These are phyloP conservation scores for Parathielavia hyrcaniae DNA, from an alignment of 495 filamentous ascomycete species.

Conservation along the genomic window DNA sequence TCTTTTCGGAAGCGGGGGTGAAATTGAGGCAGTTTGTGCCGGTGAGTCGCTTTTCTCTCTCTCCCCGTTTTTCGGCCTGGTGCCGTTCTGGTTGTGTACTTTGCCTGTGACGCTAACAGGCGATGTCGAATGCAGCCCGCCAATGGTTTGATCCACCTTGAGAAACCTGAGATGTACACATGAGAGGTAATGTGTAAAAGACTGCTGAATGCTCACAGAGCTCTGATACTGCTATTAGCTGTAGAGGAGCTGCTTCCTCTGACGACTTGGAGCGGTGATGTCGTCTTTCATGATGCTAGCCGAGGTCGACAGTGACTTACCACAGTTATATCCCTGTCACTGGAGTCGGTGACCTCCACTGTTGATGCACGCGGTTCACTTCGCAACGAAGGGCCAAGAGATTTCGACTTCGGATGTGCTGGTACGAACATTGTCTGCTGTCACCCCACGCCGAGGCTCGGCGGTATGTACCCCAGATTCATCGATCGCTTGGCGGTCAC, in stretches of 20 bases:
- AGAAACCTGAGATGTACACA: slow-evolving; percentile 36
- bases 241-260: too few relatives aligned
- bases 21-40: slow-evolving; percentile 73
- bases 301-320: too few relatives aligned
- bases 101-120: not conserved
- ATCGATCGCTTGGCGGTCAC: not conserved
- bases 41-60: slow-evolving; percentile 46
- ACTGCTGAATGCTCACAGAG: not conserved
- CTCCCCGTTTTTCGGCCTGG: not conserved
- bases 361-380: too few relatives aligned
- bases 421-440: not conserved
- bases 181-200: not conserved
- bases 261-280: too few relatives aligned
- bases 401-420: too few relatives aligned
- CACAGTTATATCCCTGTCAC: too few relatives aligned
- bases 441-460: too few relatives aligned
- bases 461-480: not conserved
- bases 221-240: too few relatives aligned
- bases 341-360: too few relatives aligned
- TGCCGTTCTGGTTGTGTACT: not conserved
- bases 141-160: slow-evolving; percentile 49
- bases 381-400: too few relatives aligned
- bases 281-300: too few relatives aligned
- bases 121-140: slow-evolving; percentile 38
- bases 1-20: slow-evolving; percentile 71